These are phyloP conservation scores for Cicer arietinum DNA, from an alignment of 306 rosid genomes.

Conservation along the genomic window DNA sequence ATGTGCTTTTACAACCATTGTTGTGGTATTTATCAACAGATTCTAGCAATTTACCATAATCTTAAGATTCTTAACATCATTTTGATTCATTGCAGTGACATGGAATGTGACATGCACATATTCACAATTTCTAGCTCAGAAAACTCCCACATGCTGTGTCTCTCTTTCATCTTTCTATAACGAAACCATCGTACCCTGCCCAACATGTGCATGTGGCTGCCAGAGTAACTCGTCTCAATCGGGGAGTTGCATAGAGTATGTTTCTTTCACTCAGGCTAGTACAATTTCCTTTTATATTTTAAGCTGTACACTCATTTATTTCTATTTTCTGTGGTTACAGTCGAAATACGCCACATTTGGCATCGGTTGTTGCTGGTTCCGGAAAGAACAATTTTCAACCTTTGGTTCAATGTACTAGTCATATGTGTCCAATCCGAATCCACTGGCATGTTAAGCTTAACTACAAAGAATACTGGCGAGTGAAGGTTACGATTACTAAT, in stretches of 20 bases:
- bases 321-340: constrained; percentile 49
- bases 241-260: constrained; percentile 76
- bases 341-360: constrained; percentile 64
- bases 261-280: constrained; percentile 21
- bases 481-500: constrained; percentile 76
- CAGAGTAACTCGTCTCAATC: constrained; percentile 56
- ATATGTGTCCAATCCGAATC: constrained; percentile 89
- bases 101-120: constrained; percentile 90
- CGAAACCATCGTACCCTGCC: constrained; percentile 75
- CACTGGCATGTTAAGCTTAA: constrained; percentile 92
- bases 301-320: constrained; percentile 18
- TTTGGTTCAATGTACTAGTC: constrained; percentile 79
- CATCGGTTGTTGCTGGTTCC: constrained; percentile 65
- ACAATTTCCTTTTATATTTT: constrained; percentile 14
- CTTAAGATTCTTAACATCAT: constrained; percentile 5
- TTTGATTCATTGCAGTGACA: constrained; percentile 71
- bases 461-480: constrained; percentile 89
- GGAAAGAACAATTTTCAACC: constrained; percentile 58
- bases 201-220: constrained; percentile 82
- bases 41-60: neutral
- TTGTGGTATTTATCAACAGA: neutral
- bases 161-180: constrained; percentile 89
- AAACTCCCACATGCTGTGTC: constrained; percentile 82
- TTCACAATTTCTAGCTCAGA: constrained; percentile 82
- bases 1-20: neutral